Base-by-base conservation (phyloP, 192 early-diverging fungal genomes). In the Umbelopsis ramanniana region DNA sequence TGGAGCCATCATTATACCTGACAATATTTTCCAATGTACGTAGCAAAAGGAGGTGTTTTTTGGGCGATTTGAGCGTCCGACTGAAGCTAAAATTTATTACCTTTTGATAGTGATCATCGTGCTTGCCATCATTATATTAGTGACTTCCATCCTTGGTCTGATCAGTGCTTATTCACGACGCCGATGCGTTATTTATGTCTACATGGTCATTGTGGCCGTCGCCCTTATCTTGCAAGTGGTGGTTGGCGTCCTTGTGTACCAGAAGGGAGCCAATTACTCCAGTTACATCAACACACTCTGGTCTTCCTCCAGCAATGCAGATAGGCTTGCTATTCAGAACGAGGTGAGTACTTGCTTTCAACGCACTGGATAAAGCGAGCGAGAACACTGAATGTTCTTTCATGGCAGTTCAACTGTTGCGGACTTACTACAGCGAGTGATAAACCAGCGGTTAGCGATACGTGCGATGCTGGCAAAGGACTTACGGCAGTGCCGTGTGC, bases 371-470 rank as follows among this genome's bases (percentile, higher is more conserved):
- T 43, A 7, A 43, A 43, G 40, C 40, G 40, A 43, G 11, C 40
- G 6, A 43, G 40, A 12, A 2, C 11, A 43, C 40, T 43, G 40
- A 43, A 0, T 43, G 38, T 43, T 63, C 6, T 40, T 14, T 66
- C 26, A 4, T n/a, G n/a, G n/a, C 33, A 77, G 76, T 77, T 77
- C 35, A 23, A 47, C 15, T 77, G 76, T 53, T 77, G 76, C 60
- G 76, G 76, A 57, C 69, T 52, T 50, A 53, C 72, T 52, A 63
- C 66, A 11, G 24, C 43, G 12, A 37, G 38, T 24, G 73, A 74
- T 45, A 68, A 74, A 26, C 68, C 53, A n/a, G 67, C 73, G 6
- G 24, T 69, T 10, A 74, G 67, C n/a, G 19, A 45, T 47, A 43
- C 50, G 5, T 74, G 73, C 38, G 67, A 52, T 22, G 63, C 72